Base-by-base conservation (phyloP, 805 yeast species). In the Wickerhamomyces alni region DNA sequence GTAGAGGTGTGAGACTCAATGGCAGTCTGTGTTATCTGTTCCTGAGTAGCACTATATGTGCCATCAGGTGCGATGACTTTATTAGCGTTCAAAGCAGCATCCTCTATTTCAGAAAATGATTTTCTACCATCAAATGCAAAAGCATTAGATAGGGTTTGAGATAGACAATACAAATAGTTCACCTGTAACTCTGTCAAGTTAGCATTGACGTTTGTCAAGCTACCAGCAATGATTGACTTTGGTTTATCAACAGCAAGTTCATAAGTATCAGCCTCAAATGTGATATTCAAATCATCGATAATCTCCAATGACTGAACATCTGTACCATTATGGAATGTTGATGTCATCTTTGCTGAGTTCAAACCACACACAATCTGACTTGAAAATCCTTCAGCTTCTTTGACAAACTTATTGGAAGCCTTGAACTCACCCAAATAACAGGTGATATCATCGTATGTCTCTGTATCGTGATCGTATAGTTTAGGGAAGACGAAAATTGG, bases 401-500 rank as follows among this genome's bases (percentile, higher is more conserved):
- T 49, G 3, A 54, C 53, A 55, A 86, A 88, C 10, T 59, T 59
- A 57, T 89, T 93, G 4, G 69, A 63, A 15, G 88, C 75, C 47
- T 73, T 81, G 9, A 93, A 63, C 54, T 91, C 96, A 47, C 99
- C 99, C 37, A 89, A 67, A 50, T 86, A 77, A 15, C 82, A 75
- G 0, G 83, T 78, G 26, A 91, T 56, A 16, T 73, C 63, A 52
- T 91, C 91, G 51, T 72, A 77, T 3, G 62, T 50, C 25, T 63
- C 63, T 2, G 51, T 55, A 2, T 59, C 55, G 5, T 66, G 66
- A 33, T 70, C 72, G 4, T 70, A 65, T 0, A 74, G 45, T 38
- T 70, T 70, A 0, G 98, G 96, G 52, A 88, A 87, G 2, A 82
- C 77, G 28, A 93, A 66, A 9, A 82, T 82, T 0, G 99, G 99